Evolutionary conservation across 169 alveolate genomes (phyloP), one percentile per base, ranked within the genome.

Genomic region (Eimeria maxima): DNA sequence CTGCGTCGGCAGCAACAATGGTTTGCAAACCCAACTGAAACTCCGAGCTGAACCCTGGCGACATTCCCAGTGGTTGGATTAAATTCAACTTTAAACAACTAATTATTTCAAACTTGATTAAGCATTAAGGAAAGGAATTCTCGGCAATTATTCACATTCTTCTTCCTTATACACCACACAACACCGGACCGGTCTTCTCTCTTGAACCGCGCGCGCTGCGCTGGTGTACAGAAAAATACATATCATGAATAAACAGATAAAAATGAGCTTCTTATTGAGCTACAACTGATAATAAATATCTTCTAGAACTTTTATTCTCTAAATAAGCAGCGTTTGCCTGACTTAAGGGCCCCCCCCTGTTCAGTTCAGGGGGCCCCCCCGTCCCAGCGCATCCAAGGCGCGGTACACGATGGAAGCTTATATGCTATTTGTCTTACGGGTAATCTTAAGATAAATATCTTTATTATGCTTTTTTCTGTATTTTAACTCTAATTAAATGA

Each of bases 11-110:
- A 50, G 71, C 90, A 33, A 81, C 45, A 24, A 81, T 24, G 71
- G 71, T 47, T 65, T 81, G 90, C 73, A 81, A 53, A 18, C 90
- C 90, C 90, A 81, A 33, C 67, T 53, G 90, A 81, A 81, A 81
- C 90, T 81, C 90, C 50, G 90, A 81, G 57, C 67, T n/a, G 22
- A 81, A 53, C 11, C 90, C 44, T 16, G 57, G 73, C 90, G 90
- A 81, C 90, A 81, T 81, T 53, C 73, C 90, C 55, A 42, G 18
- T 24, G 24, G 20, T 45, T 27, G 4, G 5, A 27, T 71, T 11
- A 29, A 29, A 71, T 27, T 60, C 69, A 60, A 60, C n/a, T 20
- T 60, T 24, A 16, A 60, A 13, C 8, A 24, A 60, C 5, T 8
- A 60, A 60, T 60, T 60, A 27, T 3, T 71, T 71, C 81, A 71